Evolutionary conservation across 2,329 filamentous ascomycete genomes (phyloP).

Genomic region (Talaromyces verruculosus): DNA sequence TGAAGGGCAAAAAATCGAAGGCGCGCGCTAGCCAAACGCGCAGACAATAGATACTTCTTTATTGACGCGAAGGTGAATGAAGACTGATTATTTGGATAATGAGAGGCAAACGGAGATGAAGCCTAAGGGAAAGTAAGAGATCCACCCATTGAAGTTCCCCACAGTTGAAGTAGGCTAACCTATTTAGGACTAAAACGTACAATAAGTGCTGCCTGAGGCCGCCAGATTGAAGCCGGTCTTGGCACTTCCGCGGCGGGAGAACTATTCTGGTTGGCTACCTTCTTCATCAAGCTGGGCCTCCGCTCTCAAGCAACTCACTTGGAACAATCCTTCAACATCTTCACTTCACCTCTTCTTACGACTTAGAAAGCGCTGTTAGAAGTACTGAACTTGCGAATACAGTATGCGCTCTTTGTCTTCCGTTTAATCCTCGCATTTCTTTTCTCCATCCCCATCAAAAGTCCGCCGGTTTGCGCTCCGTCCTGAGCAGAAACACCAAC

Average conservation of each 20-base stretch:
- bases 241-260: not conserved
- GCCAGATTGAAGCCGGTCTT: not conserved
- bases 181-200: not conserved
- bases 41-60: not conserved
- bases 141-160: conserved; percentile 9
- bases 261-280: not conserved
- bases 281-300: not conserved
- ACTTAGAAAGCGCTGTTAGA: not conserved
- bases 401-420: not conserved
- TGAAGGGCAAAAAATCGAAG: too few species aligned
- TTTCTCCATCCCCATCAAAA: not conserved
- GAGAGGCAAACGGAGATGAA: not conserved
- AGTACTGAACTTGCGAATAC: not conserved
- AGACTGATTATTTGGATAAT: not conserved
- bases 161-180: not conserved
- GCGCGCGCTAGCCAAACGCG: not conserved
- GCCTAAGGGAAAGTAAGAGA: not conserved
- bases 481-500: not conserved
- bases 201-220: not conserved
- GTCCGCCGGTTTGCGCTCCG: not conserved
- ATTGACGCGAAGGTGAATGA: conserved; percentile 5
- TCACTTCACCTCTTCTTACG: not conserved
- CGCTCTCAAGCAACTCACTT: not conserved
- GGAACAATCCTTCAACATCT: not conserved
- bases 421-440: not conserved